Percentiles rank a stretch among this genome's conserved stretches.
phyloP scores from a whole-genome alignment of 768 basidiomycete genomes.

The Psilocybe subaeruginosa region DNA sequence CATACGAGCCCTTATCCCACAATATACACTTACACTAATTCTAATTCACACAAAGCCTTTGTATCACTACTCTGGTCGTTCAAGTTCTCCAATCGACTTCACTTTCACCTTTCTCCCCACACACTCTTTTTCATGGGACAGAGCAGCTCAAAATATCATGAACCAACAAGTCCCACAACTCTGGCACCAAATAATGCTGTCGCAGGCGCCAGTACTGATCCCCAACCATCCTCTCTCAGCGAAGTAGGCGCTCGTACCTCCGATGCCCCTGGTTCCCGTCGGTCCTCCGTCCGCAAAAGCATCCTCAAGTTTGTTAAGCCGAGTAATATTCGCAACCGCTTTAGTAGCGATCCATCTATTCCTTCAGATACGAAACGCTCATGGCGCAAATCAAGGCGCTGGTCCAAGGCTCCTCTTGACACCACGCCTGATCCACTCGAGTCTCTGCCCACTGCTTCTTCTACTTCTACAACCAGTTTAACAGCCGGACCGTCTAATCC shows the following conservation, averaged over 20 bases:
- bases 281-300: slow-evolving; percentile 27
- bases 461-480: slow-evolving; percentile 16
- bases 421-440: slow-evolving; percentile 12
- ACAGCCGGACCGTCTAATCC: slow-evolving; percentile 17
- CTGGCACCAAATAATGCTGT: slow-evolving; percentile 12
- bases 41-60: slow-evolving; percentile 13
- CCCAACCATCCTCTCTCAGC: slow-evolving; percentile 7
- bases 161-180: slow-evolving; percentile 2
- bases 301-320: slow-evolving; percentile 28
- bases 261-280: slow-evolving; percentile 20
- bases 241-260: slow-evolving; percentile 12
- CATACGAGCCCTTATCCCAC: slow-evolving; percentile 3
- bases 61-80: slow-evolving; percentile 14
- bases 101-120: slow-evolving; percentile 1
- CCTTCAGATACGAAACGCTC: slow-evolving; percentile 19
- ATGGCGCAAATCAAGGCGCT: slow-evolving; percentile 32
- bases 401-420: slow-evolving; percentile 32
- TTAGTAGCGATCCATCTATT: slow-evolving; percentile 13
- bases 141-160: slow-evolving; percentile 19
- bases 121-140: slow-evolving; percentile 21
- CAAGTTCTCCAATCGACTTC: slow-evolving; percentile 3
- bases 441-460: slow-evolving; percentile 3
- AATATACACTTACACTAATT: slow-evolving; percentile 15
- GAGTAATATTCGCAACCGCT: slow-evolving; percentile 21
- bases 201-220: slow-evolving; percentile 20